Conservation (phyloP, 2,329 filamentous ascomycete genomes). For the Scedosporium aurantiacum region DNA sequence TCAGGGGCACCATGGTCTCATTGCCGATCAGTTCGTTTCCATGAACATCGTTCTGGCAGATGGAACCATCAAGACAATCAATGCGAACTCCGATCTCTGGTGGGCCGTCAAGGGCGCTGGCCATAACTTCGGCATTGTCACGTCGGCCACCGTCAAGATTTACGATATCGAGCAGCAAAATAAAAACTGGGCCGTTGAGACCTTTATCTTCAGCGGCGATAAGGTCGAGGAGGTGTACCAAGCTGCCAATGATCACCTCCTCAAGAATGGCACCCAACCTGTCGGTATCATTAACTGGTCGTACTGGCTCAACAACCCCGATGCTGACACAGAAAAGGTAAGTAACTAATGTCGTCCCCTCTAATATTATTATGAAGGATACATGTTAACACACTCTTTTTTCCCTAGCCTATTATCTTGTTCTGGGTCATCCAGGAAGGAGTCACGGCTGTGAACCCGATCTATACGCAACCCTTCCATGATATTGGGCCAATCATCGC, state of each 20-base stretch:
- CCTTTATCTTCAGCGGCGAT: slow-evolving; percentile 33
- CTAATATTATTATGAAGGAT: neutral
- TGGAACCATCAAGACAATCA: slow-evolving; percentile 27
- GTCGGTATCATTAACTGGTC: slow-evolving; percentile 37
- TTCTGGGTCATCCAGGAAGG: slow-evolving; percentile 33
- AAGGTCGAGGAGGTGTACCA: slow-evolving; percentile 37
- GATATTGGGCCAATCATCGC: slow-evolving; percentile 25
- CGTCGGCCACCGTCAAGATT: slow-evolving; percentile 32
- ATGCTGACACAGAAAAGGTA: slow-evolving; percentile 28
- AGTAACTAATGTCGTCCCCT: slow-evolving; percentile 9
- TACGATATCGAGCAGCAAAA: slow-evolving; percentile 33
- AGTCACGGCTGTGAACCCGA: slow-evolving; percentile 25
- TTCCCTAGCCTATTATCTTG: slow-evolving; percentile 24
- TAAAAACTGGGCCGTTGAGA: slow-evolving; percentile 30
- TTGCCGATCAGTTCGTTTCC: slow-evolving; percentile 40
- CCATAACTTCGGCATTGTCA: slow-evolving; percentile 50
- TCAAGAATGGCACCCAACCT: slow-evolving; percentile 30
- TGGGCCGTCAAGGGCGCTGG: slow-evolving; percentile 48
- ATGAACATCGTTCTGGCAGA: slow-evolving; percentile 40
- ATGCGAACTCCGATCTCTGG: slow-evolving; percentile 37
- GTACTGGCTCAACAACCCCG: slow-evolving; percentile 31
- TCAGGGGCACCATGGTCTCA: slow-evolving; percentile 40
- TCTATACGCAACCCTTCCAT: slow-evolving; percentile 31
- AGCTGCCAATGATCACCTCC: slow-evolving; percentile 31
- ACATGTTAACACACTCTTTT: neutral